Conservation (phyloP, 139 green algal genomes). For the Zygnema circumcarinatum region DNA sequence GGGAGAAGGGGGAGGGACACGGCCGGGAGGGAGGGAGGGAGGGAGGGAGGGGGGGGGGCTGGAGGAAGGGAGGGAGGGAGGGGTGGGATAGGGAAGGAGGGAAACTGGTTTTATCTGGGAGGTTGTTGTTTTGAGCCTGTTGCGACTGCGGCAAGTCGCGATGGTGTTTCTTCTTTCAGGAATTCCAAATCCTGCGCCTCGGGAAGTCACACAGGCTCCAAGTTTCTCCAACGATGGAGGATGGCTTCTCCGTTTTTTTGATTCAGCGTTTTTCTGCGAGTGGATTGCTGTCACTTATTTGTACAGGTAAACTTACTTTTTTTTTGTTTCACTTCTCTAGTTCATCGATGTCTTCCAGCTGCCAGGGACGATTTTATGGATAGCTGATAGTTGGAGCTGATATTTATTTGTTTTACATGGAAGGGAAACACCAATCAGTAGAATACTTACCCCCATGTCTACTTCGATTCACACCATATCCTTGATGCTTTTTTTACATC, state of each 20-base stretch:
- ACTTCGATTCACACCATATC: too few species aligned
- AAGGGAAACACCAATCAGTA: too few species aligned
- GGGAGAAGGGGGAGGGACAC: neutral
- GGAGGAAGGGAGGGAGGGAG: neutral
- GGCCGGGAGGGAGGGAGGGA: neutral
- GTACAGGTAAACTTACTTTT: slow-evolving; percentile 67
- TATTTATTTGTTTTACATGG: too few species aligned
- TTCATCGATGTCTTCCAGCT: too few species aligned
- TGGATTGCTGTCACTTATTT: slow-evolving; percentile 90
- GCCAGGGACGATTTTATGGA: too few species aligned
- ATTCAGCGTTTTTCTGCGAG: slow-evolving; percentile 83
- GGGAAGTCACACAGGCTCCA: slow-evolving; percentile 31
- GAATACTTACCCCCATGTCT: too few species aligned
- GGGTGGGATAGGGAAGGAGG: neutral
- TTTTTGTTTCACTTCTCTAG: slow-evolving; percentile 63
- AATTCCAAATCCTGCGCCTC: neutral
- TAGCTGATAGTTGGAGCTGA: too few species aligned
- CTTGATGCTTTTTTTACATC: too few species aligned
- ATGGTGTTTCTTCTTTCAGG: slow-evolving; percentile 4
- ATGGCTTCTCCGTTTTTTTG: slow-evolving; percentile 83
- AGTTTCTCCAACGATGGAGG: slow-evolving; percentile 40
- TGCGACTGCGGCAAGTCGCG: neutral
- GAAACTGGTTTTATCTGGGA: neutral
- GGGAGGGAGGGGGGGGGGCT: neutral
- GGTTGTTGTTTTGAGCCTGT: neutral